Evolutionary conservation across 495 filamentous ascomycete genomes (phyloP), one percentile per base, ranked within the genome.

Genomic region (Tuber indicum): DNA sequence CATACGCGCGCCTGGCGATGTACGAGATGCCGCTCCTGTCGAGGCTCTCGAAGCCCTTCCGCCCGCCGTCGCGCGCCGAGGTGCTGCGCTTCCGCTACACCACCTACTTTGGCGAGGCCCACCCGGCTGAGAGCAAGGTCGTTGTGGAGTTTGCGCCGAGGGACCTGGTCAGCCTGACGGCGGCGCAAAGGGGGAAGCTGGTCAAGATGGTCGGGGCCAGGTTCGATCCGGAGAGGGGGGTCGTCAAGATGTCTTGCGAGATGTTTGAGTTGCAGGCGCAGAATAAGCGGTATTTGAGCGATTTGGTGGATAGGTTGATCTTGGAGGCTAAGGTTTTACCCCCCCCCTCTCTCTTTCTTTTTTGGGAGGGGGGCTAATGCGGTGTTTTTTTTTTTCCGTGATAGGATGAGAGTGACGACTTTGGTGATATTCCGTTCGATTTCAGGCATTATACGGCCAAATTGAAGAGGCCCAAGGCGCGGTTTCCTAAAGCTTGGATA

Each of bases 1-100:
- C 97, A 78, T 97, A 97, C 83, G 90, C 92, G 41, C 88, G 96
- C 72, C 88, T 97, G 79, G 88, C 91, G 66, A 94, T 94, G 47
- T 99, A 97, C 94, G 96, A 98, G 85, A 93, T 98, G 94, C 96
- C 96, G 32, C 85, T 95, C 78, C 87, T 99, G 74, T 89, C 91
- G 82, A 94, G 94, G 78, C 87, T 97, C 62, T 91, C 92, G 72
- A 92, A 91, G 84, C 90, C 92, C 47, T 98, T 97, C 85, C 86
- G 87, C 47, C 91, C 91, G 6, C 93, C 94, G 19, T 84, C 89
- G 71, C 84, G 85, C 71, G 86, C 91, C 71, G 87, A 92, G 78
- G 86, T 89, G 10, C 89, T 99, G 72, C 91, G 96, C 78, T 99
- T 98, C 88, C 91, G 96, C 82, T 97, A 97, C 86, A 98, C 96